Base-by-base conservation (phyloP, 2,329 filamentous ascomycete species). In the Didymosphaeria variabile region DNA sequence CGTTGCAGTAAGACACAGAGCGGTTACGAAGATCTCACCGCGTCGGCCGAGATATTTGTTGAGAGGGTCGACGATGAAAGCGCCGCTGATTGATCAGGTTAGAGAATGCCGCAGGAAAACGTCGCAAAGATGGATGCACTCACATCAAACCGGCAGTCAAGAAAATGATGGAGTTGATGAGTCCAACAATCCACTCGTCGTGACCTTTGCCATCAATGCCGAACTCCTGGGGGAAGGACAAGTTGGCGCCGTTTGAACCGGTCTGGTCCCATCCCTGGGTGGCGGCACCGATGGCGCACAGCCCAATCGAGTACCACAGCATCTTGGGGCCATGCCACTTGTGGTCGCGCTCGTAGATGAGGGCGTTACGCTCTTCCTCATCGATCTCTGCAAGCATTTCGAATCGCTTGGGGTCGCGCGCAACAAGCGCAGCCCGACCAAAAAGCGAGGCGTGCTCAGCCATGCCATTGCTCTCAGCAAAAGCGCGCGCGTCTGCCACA, bases 371-470 rank as follows among this genome's bases (percentile, higher is more conserved):
- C 71, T 91, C 90, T 0, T 82, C 80, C 17, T 88, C 83, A 57
- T 83, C 79, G 1, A 94, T 83, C 12, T 86, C 85, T 54, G 86
- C 79, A 56, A 93, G 83, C 36, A 83, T 80, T 59, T 91, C 89
- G 73, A 85, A 91, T 32, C 83, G 82, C 9, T 80, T 79, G 0
- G 90, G 90, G 67, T 90, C 87, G 74, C 92, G 90, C 2, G 91
- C 91, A 19, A 93, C 85, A 12, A 94, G 82, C 3, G 91, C 92
- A 36, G 90, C 91, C 69, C 89, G 90, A 55, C 85, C 82, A 55
- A 93, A 82, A 17, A 90, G 72, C 3, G 81, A 78, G 3, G 87
- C 78, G 65, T 90, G 83, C 57, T 90, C 85, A 2, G 80, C 76
- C 29, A 93, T 81, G 26, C 83, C 83, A 66, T 90, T 86, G 45